Evolutionary conservation across 2,329 filamentous ascomycete genomes (phyloP), one percentile per base, ranked within the genome.

Genomic region (Didymella keratinophila): DNA sequence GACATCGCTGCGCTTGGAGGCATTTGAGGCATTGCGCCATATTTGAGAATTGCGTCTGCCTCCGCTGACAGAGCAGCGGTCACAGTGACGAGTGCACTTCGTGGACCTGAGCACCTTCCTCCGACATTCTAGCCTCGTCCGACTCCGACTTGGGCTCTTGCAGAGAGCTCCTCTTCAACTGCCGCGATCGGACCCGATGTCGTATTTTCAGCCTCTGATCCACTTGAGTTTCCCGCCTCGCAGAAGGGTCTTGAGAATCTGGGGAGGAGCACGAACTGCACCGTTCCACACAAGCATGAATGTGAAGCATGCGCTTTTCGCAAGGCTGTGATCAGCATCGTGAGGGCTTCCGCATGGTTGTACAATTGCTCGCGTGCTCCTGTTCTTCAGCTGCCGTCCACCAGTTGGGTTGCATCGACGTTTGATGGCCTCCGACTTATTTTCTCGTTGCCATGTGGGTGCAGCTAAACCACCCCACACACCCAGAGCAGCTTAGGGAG

Each of bases 401-500:
- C 28, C 41, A 41, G 27, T 46, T 41, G 45, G 45, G 39, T 42
- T 54, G 45, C 50, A 54, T 42, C 32, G 39, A 23, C 11, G 34
- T 39, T 21, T 37, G 39, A 10, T 50, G 32, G 49, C 18, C 25
- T 58, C 56, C 56, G 56, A 37, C 50, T 58, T 54, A 42, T 58
- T 58, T 51, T 53, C 45, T 58, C 55, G 49, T 37, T 41, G 44
- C 50, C 45, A 34, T 45, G 50, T 58, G 56, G 56, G 34, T 49
- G 44, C 48, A 48, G 44, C 55, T 50, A 50, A 37, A 50, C 56
- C 56, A 58, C 50, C 49, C 56, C 56, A 54, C 28, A 53, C 30
- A 30, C 56, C 56, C 50, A 54, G 45, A 58, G 18, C 32, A 58
- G 50, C 46, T 54, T 54, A 58, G 50, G 50, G 12, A 46, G 56